Evolutionary conservation across 2,329 filamentous ascomycete species (phyloP), one percentile per base, ranked within the genome.

Genomic region (Arthroderma uncinatum): DNA sequence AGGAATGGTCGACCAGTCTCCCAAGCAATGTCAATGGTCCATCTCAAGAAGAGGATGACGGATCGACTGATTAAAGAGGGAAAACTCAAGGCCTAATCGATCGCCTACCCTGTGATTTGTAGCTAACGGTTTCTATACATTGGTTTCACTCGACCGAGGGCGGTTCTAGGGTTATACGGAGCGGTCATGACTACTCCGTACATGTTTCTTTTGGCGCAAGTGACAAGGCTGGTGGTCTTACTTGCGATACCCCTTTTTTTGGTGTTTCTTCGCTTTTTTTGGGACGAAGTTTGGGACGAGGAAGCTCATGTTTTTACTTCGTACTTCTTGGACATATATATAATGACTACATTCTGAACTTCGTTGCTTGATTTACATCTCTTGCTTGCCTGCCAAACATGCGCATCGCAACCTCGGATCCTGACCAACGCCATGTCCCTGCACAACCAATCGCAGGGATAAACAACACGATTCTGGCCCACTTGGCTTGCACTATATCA

Each of bases 401-500:
- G 28, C 14, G 47, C 47, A 30, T 47, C 40, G 47, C 47, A 50
- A 19, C 47, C 47, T 50, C 28, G 47, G 47, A 50, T 30, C 6
- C 28, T n/a, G 28, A 28, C 40, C 14, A 16, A 8, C 44, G 44
- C 44, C 44, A 30, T 3, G 21, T 47, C n/a, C 47, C 47, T 50
- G 47, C 12, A 10, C 47, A 50, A 10, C 47, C 47, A 50, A 50
- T 50, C 47, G 47, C 47, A 50, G 16, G 25, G 25, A 50, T 50
- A 30, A n/a, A 50, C 14, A 33, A 50, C 23, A 50, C 47, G 47
- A 50, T 25, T 12, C 12, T 19, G 47, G 28, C 7, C 47, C 14
- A 50, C 25, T 42, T 25, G 4, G 14, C 47, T n/a, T 25, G n/a
- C 21, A 5, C 12, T 5, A 8, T 23, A 33, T 50, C 47, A 50